These are phyloP conservation scores for Septoria linicola DNA, from an alignment of 2,329 filamentous ascomycete species.

Conservation along the genomic window DNA sequence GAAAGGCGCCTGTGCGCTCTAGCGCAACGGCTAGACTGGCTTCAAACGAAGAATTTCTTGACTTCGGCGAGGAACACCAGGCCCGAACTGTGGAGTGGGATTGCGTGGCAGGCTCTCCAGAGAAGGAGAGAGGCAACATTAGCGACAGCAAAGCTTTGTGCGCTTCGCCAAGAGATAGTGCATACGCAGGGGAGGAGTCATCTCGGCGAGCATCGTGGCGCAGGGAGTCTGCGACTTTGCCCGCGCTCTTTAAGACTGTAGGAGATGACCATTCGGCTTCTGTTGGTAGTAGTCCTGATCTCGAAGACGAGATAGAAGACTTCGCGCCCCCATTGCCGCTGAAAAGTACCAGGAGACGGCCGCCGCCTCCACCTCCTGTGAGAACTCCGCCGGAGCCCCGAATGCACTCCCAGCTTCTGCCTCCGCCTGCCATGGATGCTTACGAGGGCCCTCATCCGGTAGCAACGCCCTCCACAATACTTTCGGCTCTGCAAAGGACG, in stretches of 20 bases:
- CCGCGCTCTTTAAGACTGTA: constrained; percentile 23
- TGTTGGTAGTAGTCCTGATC: constrained; percentile 13
- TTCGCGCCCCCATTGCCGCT: constrained; percentile 3
- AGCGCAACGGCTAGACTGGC: constrained; percentile 11
- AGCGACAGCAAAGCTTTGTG: constrained; percentile 15
- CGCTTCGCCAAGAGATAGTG: constrained; percentile 23
- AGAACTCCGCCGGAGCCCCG: constrained; percentile 1
- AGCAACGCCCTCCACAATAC: constrained; percentile 24
- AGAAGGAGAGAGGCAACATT: constrained; percentile 18
- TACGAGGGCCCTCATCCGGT: background rate
- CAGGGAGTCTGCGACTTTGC: constrained; percentile 33
- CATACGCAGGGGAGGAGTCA: constrained; percentile 15
- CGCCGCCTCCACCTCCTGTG: constrained; percentile 5
- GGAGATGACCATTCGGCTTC: constrained; percentile 21
- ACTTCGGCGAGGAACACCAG: constrained; percentile 1
- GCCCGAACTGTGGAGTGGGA: constrained; percentile 24
- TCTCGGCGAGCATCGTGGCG: constrained; percentile 17
- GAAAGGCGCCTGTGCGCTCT: background rate
- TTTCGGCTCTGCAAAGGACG: constrained; percentile 14
- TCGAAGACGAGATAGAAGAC: background rate
- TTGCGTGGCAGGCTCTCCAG: constrained; percentile 29
- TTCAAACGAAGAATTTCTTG: constrained; percentile 13
- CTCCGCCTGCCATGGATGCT: constrained; percentile 23
- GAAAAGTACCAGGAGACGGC: constrained; percentile 2
- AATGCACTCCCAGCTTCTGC: constrained; percentile 12